Evolutionary conservation across 108 stramenopile species (phyloP), one percentile per base, ranked within the genome.

Genomic region (Seminavis robusta): DNA sequence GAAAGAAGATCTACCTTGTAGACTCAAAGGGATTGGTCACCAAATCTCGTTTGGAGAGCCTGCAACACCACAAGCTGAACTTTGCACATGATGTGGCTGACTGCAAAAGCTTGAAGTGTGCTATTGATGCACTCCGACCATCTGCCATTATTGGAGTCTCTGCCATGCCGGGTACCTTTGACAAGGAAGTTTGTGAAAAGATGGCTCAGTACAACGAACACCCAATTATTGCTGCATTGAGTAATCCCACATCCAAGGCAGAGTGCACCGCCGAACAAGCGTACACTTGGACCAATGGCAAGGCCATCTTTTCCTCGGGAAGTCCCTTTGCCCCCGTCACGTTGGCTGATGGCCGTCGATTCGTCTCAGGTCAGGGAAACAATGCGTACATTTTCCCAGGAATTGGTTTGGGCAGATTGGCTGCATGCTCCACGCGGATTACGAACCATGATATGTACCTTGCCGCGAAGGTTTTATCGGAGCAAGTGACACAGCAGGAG

Each of bases 221-320:
- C 16, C 96, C 96, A 2, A 69, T 97, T 32, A 90, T 97, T 47
- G 93, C 95, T 56, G 91, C 95, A 1, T 73, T 97, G 17, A 84
- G 82, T 15, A 97, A 97, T 51, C 96, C 96, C 34, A 97, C 96
- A 27, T 73, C 71, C 4, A 84, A 80, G 55, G 91, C 94, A 17
- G 96, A 97, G 56, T 95, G 94, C 57, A 84, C 94, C 4, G 90
- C 94, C 28, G 67, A 82, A 63, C 86, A 97, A 71, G 96, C 96
- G 4, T 94, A 92, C 69, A 66, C 69, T 63, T 94, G 94, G 94
- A 90, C 94, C 6, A 53, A 87, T 27, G 96, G 94, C 24, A 72
- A 62, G 16, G 82, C 77, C 47, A 82, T 96, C 52, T 94, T 95
- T 59, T 88, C 86, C 13, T 63, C 64, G 30, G 95, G 95, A 4